phyloP scores from a whole-genome alignment of 139 green algal species.

The Raphidocelis subcapitata region DNA sequence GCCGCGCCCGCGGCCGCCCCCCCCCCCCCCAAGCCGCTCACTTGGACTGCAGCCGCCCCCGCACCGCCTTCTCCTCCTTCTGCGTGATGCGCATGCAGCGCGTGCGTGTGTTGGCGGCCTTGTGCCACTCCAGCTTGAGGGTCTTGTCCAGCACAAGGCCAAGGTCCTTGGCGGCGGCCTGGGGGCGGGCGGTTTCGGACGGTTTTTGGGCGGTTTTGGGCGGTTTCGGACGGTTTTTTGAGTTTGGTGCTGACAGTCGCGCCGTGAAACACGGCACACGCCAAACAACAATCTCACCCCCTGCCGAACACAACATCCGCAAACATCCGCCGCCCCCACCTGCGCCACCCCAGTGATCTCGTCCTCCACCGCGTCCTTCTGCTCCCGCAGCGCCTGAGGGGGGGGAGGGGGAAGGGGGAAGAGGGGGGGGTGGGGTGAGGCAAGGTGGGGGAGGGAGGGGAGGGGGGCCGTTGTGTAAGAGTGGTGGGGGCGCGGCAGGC shows the following conservation, averaged over 20 bases:
- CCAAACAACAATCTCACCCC: too few species aligned
- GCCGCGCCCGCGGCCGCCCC: too few species aligned
- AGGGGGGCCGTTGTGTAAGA: too few species aligned
- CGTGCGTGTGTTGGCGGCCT: constrained; percentile 53
- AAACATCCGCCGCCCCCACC: not conserved
- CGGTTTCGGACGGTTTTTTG: too few species aligned
- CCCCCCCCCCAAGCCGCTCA: too few species aligned
- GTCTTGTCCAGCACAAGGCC: constrained; percentile 84
- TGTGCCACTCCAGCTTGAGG: constrained; percentile 94
- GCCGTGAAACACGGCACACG: too few species aligned
- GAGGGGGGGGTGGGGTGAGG: not conserved
- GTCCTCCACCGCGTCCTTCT: constrained; percentile 62
- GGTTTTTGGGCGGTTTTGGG: too few species aligned
- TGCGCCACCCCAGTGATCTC: constrained; percentile 41
- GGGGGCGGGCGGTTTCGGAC: not conserved
- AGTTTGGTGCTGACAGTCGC: too few species aligned
- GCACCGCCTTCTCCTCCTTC: constrained; percentile 90
- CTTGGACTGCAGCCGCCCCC: constrained; percentile 73
- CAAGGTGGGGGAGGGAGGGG: too few species aligned
- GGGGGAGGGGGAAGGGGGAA: not conserved
- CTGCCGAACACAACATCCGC: too few species aligned
- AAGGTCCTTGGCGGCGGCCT: constrained; percentile 64
- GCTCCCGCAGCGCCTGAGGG: constrained; percentile 38
- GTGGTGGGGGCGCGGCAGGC: too few species aligned
- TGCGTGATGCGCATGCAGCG: constrained; percentile 92